A percentile compares a stretch with the other conserved stretches of the same genome.
phyloP scores from a whole-genome alignment of 208 protist genomes.

The Leishmania martiniquensis region DNA sequence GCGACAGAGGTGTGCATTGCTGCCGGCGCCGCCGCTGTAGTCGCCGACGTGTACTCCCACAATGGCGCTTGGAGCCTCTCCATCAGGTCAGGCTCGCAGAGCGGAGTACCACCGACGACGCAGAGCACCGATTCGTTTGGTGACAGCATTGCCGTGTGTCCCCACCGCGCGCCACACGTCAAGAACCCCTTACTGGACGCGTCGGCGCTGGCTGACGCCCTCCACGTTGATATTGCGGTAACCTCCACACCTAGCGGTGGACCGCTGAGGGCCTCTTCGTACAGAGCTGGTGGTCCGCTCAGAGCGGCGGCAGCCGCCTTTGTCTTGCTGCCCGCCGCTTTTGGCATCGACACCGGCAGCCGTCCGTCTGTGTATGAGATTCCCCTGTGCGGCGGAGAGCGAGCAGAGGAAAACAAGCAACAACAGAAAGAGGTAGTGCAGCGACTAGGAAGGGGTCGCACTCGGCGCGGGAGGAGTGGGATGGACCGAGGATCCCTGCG shows the following conservation, averaged over 20 bases:
- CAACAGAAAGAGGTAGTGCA: background rate
- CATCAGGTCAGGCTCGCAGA: background rate
- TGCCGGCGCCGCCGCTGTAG: background rate
- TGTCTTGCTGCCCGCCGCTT: background rate
- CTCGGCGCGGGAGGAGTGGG: background rate
- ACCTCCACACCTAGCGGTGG: conserved; percentile 16
- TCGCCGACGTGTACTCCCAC: conserved; percentile 9
- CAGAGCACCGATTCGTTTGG: conserved; percentile 22
- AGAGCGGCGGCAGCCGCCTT: conserved; percentile 4
- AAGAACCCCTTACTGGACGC: background rate
- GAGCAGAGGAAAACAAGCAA: no score
- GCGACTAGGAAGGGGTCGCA: background rate
- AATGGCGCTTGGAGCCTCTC: background rate
- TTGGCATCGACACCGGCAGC: conserved; percentile 7
- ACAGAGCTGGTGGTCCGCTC: conserved; percentile 23
- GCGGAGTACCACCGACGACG: conserved; percentile 17
- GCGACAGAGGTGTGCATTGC: background rate
- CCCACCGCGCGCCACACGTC: conserved; percentile 20
- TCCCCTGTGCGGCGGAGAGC: background rate
- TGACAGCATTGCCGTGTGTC: conserved; percentile 21
- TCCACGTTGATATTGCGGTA: conserved; percentile 1
- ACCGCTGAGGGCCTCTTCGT: conserved; percentile 22
- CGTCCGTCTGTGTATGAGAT: background rate
- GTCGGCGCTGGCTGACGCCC: background rate
- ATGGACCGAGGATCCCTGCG: background rate